Base-by-base conservation (phyloP, 2,329 filamentous ascomycete genomes). In the Catunica adiposa region DNA sequence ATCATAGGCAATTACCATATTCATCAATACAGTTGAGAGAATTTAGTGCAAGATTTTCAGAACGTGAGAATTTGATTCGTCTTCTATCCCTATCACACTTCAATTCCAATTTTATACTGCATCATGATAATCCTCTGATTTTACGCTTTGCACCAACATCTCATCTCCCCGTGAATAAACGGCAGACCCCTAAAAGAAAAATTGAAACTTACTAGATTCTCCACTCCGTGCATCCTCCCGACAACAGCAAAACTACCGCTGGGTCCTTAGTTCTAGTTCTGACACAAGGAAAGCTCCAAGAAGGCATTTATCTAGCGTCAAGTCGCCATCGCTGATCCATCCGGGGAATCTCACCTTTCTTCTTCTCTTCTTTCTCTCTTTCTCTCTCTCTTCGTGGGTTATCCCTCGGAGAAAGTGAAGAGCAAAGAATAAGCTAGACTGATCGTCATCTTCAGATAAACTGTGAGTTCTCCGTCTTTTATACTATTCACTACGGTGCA, bases 361-460 rank as follows among this genome's bases (percentile, higher is more conserved):
- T 38, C 17, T 38, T 52, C 17, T 52, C 15, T 52, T 25, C 23
- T 26, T 52, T n/a, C 23, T 52, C 50, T 52, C 48, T 26, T 25
- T 26, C 23, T 51, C 48, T 51, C 23, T 37, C 50, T 17, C 26
- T 37, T 25, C 22, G 44, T 48, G 23, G 9, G 44, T 48, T 48
- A 17, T 23, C 22, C 44, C 44, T 48, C 22, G 44, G 26, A 48
- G 44, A 17, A 48, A 20, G 22, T 25, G 11, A 47, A 20, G 11
- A 48, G 44, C 44, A 48, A 20, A 48, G 20, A 23, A 44, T 15
- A 11, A 34, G 5, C 29, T 5, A 34, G 29, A 34, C 11, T 34
- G 29, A 34, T 34, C 29, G 11, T 34, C 11, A 34, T 34, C 29
- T 34, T 34, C 5, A 34, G 29, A n/a, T n/a, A 34, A 11, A 34